These are phyloP conservation scores for Lasiodiplodia gonubiensis DNA, from an alignment of 2,329 filamentous ascomycete species.

Conservation along the genomic window DNA sequence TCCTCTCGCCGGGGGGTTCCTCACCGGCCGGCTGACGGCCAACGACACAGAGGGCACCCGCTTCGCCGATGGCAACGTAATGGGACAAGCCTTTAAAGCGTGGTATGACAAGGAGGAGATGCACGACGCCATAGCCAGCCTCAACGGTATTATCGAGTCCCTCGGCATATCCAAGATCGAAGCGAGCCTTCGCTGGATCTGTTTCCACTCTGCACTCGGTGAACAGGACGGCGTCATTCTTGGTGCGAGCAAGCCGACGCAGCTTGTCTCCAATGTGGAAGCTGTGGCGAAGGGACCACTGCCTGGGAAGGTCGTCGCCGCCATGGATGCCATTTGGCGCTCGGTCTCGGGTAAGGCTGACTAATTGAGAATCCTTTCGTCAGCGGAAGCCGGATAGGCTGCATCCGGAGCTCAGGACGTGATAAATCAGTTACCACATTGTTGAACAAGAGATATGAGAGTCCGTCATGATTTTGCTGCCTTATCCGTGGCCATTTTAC, in stretches of 20 bases:
- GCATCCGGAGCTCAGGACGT: neutral
- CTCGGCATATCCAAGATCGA: neutral
- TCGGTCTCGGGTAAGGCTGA: neutral
- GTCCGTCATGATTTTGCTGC: neutral
- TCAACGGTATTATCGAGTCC: neutral
- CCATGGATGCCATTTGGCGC: neutral
- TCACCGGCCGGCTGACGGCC: neutral
- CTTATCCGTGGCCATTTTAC: neutral
- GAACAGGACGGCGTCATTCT: neutral
- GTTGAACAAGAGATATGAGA: neutral
- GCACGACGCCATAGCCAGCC: neutral
- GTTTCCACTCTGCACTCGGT: neutral
- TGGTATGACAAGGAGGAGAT: neutral
- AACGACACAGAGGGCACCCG: neutral
- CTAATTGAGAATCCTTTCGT: neutral
- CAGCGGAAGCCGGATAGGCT: neutral
- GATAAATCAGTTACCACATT: neutral
- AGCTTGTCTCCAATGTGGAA: neutral
- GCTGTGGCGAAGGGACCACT: neutral
- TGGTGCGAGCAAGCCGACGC: neutral
- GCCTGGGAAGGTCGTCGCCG: neutral
- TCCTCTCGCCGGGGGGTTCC: neutral
- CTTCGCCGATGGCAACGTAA: neutral
- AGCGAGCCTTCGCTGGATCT: neutral
- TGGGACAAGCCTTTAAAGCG: neutral